Evolutionary conservation across 306 rosid species (phyloP).

Genomic region (Aeschynomene evenia): DNA sequence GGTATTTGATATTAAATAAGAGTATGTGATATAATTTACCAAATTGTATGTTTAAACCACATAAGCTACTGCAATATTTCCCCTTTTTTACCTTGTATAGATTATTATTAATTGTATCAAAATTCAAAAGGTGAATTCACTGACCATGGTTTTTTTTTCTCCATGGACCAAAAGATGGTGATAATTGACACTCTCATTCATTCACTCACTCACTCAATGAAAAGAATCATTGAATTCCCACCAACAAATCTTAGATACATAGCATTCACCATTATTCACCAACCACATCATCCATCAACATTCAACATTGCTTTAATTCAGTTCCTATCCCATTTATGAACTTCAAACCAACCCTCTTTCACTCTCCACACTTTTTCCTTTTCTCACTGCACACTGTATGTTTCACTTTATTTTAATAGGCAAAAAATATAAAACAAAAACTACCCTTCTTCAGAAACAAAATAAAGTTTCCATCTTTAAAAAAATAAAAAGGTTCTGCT

Average conservation of each 20-base stretch:
- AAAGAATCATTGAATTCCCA: slow-evolving; percentile 77
- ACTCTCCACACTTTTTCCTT: too few relatives aligned
- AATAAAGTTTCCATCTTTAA: neutral
- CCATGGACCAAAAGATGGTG: neutral
- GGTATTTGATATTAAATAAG: too few relatives aligned
- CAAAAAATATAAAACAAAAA: neutral
- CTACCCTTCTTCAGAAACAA: neutral
- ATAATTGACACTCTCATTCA: slow-evolving; percentile 31
- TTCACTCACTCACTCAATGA: slow-evolving; percentile 39
- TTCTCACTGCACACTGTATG: neutral
- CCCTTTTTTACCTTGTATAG: neutral
- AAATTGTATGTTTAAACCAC: too few relatives aligned
- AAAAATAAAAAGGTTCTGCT: slow-evolving; percentile 26
- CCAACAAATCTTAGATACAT: slow-evolving; percentile 50
- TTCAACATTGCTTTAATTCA: slow-evolving; percentile 30
- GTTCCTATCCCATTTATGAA: slow-evolving; percentile 50
- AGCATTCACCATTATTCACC: slow-evolving; percentile 48
- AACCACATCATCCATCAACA: slow-evolving; percentile 41
- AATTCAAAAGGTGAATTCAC: neutral
- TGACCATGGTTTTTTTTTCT: neutral
- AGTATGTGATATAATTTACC: too few relatives aligned
- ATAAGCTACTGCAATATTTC: too few relatives aligned
- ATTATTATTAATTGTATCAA: neutral
- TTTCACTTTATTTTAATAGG: neutral
- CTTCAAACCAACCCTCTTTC: slow-evolving; percentile 28